Conservation (phyloP, 2,329 filamentous ascomycete genomes). For the Cladophialophora carrionii region DNA sequence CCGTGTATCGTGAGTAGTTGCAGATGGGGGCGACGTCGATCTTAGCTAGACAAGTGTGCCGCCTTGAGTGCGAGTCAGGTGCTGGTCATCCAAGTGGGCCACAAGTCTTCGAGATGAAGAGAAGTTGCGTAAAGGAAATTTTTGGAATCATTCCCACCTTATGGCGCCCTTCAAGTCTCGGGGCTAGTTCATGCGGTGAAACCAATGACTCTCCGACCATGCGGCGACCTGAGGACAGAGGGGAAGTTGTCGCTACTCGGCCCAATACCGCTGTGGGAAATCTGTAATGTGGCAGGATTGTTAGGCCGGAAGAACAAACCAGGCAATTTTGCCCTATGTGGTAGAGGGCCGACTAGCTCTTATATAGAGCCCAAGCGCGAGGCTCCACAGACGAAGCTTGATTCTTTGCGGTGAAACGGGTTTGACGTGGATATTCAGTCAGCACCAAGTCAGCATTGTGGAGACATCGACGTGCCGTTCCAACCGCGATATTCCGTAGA, state of each 20-base stretch:
- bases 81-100: neutral
- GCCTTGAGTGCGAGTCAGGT: neutral
- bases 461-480: neutral
- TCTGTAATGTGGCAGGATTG: neutral
- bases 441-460: neutral
- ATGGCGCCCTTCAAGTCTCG: neutral
- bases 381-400: neutral
- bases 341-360: neutral
- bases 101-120: neutral
- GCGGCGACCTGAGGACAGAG: neutral
- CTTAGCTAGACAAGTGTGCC: neutral
- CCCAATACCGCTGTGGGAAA: neutral
- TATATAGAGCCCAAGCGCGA: neutral
- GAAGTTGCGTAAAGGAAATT: neutral
- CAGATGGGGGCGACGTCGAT: neutral
- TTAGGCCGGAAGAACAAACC: neutral
- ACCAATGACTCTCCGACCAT: neutral
- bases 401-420: neutral
- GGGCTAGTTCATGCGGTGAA: neutral
- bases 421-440: neutral
- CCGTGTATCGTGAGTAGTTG: neutral
- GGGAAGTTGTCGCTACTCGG: no score
- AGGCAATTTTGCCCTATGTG: neutral
- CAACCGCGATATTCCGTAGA: neutral
- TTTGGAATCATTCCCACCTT: neutral